Percentiles rank a stretch among this genome's conserved stretches.
Conservation (phyloP, 495 filamentous ascomycete genomes). For the Penicillium manginii region DNA sequence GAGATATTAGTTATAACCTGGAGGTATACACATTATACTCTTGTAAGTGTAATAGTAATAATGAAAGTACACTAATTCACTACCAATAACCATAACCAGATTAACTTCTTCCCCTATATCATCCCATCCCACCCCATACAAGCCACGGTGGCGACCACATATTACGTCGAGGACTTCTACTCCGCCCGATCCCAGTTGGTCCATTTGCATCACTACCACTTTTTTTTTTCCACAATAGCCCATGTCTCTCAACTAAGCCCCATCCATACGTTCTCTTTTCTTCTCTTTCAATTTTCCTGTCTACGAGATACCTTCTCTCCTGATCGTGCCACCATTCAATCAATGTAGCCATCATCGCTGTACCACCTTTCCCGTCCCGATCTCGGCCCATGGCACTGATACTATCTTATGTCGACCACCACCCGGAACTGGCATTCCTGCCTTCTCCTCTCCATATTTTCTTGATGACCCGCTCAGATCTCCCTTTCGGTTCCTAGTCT, state of each 20-base stretch:
- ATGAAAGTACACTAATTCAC: neutral
- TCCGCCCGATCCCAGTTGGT: neutral
- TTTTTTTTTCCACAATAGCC: neutral
- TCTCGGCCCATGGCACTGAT: neutral
- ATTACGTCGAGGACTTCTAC: conserved; percentile 15
- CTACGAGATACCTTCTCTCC: neutral
- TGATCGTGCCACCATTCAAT: conserved; percentile 2
- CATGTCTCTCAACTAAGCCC: neutral
- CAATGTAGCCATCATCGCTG: neutral
- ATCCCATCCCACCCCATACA: no score
- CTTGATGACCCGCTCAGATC: neutral
- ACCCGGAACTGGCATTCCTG: neutral
- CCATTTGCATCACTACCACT: neutral
- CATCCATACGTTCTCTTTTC: neutral
- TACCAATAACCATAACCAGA: no score
- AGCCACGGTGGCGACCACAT: neutral
- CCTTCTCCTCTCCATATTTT: neutral
- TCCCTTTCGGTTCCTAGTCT: neutral
- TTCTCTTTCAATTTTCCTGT: neutral
- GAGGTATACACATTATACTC: no score
- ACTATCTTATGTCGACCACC: neutral
- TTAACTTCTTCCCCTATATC: no score
- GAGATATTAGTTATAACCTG: no score
- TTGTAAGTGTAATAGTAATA: no score
- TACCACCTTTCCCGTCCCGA: neutral